Conservation (phyloP, 108 stramenopile species). For the Nannochloropsis oceanica region DNA sequence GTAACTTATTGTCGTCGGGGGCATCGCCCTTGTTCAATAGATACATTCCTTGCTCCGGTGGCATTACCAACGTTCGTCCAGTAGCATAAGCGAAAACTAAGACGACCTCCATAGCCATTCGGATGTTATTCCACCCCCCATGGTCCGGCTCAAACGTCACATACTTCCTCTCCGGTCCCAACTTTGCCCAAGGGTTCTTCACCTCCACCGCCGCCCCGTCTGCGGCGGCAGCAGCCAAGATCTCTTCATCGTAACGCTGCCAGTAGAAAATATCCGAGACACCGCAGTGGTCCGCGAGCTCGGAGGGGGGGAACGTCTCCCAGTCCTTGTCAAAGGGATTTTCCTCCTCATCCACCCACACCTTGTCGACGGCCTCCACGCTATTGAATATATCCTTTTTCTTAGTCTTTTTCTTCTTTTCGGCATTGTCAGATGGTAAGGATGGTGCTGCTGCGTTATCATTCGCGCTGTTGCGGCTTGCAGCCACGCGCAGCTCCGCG, state of each 20-base stretch:
- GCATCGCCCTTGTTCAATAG: conserved; percentile 45
- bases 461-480: no score
- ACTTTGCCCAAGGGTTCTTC: neutral
- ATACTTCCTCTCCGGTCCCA: conserved; percentile 8
- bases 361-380: neutral
- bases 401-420: neutral
- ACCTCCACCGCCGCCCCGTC: neutral
- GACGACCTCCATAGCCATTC: conserved; percentile 44
- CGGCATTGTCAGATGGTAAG: neutral
- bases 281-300: neutral
- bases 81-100: conserved; percentile 57
- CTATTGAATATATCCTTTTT: neutral
- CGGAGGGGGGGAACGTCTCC: neutral
- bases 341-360: neutral
- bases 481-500: no score
- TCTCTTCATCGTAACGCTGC: neutral
- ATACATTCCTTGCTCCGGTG: conserved; percentile 62
- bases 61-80: conserved; percentile 63
- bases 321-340: neutral
- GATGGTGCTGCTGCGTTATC: no score
- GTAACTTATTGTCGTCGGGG: conserved; percentile 32
- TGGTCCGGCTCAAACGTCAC: conserved; percentile 35
- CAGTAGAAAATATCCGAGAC: neutral
- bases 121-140: conserved; percentile 45
- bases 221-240: neutral